These are phyloP conservation scores for Bassia scoparia DNA, from an alignment of 148 eudicot species.

Conservation along the genomic window DNA sequence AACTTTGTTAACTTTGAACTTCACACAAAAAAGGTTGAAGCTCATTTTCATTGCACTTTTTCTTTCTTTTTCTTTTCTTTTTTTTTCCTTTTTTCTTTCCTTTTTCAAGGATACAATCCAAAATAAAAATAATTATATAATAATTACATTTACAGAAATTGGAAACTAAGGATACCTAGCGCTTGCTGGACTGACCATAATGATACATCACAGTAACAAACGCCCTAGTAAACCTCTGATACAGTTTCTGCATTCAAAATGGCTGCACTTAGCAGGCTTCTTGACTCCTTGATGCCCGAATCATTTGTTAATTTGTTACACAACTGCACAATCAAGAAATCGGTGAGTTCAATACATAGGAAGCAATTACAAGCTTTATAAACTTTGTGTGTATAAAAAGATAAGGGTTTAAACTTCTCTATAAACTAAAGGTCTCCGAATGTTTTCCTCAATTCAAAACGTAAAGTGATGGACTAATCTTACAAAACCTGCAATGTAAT, in stretches of 20 bases:
- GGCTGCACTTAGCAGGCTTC: conserved; percentile 37
- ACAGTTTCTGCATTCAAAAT: conserved; percentile 29
- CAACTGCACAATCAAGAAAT: conserved; percentile 44
- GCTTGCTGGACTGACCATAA: not conserved
- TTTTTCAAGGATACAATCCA: not conserved
- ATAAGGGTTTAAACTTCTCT: conserved; percentile 73
- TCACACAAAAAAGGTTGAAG: not conserved
- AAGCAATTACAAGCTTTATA: not conserved
- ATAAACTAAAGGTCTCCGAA: conserved; percentile 69
- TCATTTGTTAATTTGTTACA: conserved; percentile 65
- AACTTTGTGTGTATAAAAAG: not conserved
- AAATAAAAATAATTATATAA: conserved; percentile 15
- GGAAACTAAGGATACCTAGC: not conserved
- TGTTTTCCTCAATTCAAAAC: conserved; percentile 79
- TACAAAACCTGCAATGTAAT: conserved; percentile 62
- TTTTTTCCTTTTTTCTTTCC: not conserved
- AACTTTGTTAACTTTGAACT: not conserved
- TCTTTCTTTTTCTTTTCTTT: not conserved
- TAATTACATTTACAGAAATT: too few relatives aligned
- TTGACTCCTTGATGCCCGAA: conserved; percentile 50
- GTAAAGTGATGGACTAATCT: conserved; percentile 68
- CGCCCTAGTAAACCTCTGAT: conserved; percentile 27
- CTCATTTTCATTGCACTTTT: conserved; percentile 4
- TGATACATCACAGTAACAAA: conserved; percentile 1
- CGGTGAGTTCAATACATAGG: not conserved